Base-by-base conservation (phyloP, 352 stramenopile genomes). In the Labyrinthula sp. region DNA sequence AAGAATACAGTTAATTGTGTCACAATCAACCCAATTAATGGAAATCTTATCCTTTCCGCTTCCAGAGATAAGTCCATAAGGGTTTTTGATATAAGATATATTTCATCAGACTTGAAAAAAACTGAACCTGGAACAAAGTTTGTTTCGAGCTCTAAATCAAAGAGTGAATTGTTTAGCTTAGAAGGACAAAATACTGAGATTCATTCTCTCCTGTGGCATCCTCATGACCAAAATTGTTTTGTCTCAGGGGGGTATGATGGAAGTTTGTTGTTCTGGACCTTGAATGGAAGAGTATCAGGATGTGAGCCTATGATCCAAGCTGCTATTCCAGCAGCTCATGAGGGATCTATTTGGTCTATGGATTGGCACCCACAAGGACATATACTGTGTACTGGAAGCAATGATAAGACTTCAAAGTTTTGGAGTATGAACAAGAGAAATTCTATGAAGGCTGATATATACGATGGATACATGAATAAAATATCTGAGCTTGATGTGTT, bases 1-100 rank as follows among this genome's bases (percentile, higher is more conserved):
- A 62, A 63, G 23, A 55, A 57, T 10, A 15, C 41, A 9, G 86
- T 86, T 24, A 93, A 93, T 45, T 67, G 38, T 18, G 75, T 94
- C 20, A 67, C 76, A 24, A 95, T 85, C 85, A 95, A 95, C 63
- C 67, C 79, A 18, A 33, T 50, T 25, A 95, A 95, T 59, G 84
- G 83, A 20, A 94, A 95, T 66, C 95, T 85, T 85, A 49, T 97
- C 39, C 65, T 93, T 21, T 95, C 83, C 27, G 78, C 77, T 7
- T 92, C 75, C 65, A 68, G 82, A n/a, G 88, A 97, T 67, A 83
- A 95, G 55, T 63, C 94, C 26, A 92, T 97, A 48, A 95, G 95
- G 63, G 70, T 97, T 26, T 97, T 94, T 62, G 88, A 97, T 59
- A 92, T 97, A 45, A 77, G 88, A 27, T 89, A 74, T 34, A n/a